Conservation (phyloP, 352 stramenopile genomes). For the Phytophthora lateralis region DNA sequence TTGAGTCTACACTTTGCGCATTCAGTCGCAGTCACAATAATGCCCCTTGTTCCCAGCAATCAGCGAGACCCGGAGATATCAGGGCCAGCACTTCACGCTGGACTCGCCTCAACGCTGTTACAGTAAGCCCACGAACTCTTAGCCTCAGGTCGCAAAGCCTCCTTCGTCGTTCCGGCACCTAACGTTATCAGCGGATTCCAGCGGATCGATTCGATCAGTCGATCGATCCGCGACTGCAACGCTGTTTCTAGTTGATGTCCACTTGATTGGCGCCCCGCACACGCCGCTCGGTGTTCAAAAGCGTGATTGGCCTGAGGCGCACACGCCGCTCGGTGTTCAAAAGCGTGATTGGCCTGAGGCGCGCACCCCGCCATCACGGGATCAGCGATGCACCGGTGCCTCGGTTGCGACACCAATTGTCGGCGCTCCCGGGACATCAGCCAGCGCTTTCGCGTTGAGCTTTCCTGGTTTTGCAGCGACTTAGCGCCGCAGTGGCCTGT, state of each 20-base stretch:
- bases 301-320: conserved; percentile 29
- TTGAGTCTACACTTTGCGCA: background rate
- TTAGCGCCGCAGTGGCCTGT: conserved; percentile 1
- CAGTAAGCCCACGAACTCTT: background rate
- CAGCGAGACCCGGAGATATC: conserved; percentile 16
- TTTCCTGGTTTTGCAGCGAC: conserved; percentile 9
- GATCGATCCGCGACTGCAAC: background rate
- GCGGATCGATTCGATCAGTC: conserved; percentile 6
- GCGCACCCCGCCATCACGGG: conserved; percentile 18
- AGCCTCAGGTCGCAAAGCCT: too few relatives aligned
- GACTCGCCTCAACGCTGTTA: background rate
- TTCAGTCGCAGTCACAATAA: conserved; percentile 13
- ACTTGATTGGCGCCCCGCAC: conserved; percentile 29
- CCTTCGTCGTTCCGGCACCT: conserved; percentile 1
- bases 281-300: conserved; percentile 17
- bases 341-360: conserved; percentile 25
- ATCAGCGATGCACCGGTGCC: conserved; percentile 17
- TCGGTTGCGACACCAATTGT: conserved; percentile 26
- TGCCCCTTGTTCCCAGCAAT: background rate
- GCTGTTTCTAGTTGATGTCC: conserved; percentile 13
- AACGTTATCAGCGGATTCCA: too few relatives aligned
- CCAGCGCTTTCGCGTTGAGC: conserved; percentile 6
- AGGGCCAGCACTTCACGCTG: conserved; percentile 5
- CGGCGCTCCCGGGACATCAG: conserved; percentile 12
- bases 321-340: conserved; percentile 22